Evolutionary conservation across 345 rosid species (phyloP).

Genomic region (Camelina sativa): DNA sequence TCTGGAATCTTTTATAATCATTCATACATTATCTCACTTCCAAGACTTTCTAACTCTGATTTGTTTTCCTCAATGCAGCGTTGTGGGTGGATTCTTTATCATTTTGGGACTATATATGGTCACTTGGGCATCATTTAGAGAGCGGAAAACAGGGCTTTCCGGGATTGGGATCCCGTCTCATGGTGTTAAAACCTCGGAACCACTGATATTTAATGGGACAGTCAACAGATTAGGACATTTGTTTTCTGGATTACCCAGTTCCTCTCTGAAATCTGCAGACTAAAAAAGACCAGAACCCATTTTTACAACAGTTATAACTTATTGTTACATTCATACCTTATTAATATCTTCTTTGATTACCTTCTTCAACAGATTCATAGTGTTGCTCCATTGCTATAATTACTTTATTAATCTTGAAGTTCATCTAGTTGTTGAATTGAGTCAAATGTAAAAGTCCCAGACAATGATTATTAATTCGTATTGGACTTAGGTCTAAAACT

Average conservation of each 20-base stretch:
- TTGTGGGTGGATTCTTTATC: slow-evolving; percentile 82
- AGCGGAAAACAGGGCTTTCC: slow-evolving; percentile 45
- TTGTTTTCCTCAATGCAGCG: slow-evolving; percentile 46
- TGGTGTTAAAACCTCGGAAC: slow-evolving; percentile 53
- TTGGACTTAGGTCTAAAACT: background rate
- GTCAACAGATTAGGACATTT: slow-evolving; percentile 55
- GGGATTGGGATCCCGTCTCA: slow-evolving; percentile 44
- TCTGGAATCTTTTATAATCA: slow-evolving; percentile 4
- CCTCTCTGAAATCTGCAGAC: slow-evolving; percentile 51
- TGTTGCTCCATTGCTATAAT: background rate
- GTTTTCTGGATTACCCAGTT: slow-evolving; percentile 48
- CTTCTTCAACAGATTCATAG: slow-evolving; percentile 5
- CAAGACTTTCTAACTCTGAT: too few relatives aligned
- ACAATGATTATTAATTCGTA: background rate
- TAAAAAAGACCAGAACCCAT: slow-evolving; percentile 35
- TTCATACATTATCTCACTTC: too few relatives aligned
- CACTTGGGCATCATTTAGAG: slow-evolving; percentile 88
- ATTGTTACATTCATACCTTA: slow-evolving; percentile 16
- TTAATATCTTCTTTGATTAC: slow-evolving; percentile 2
- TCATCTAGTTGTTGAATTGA: background rate
- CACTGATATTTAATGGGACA: slow-evolving; percentile 60
- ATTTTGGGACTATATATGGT: slow-evolving; percentile 80
- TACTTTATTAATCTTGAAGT: background rate
- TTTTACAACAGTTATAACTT: background rate
- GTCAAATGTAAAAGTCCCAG: slow-evolving; percentile 2